Conservation (phyloP, 1,284 basidiomycete species). For the Melanopsichium pennsylvanicum region DNA sequence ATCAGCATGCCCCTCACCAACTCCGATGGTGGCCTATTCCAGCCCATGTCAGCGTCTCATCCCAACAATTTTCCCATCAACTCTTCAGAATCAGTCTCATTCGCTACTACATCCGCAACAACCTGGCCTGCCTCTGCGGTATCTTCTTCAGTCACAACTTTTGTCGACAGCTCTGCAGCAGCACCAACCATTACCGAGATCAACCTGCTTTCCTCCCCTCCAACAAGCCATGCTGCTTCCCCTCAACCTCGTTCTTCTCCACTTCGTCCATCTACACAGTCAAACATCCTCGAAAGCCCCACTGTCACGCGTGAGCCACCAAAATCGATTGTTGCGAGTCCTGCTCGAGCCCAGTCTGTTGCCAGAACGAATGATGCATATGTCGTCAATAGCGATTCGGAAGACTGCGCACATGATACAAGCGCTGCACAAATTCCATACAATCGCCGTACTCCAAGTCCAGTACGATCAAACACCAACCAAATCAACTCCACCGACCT, state of each 20-base stretch:
- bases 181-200: slow-evolving; percentile 23
- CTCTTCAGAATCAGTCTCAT: background rate
- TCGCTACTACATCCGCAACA: slow-evolving; percentile 3
- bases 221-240: slow-evolving; percentile 23
- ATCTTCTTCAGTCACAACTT: slow-evolving; percentile 12
- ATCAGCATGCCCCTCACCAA: slow-evolving; percentile 16
- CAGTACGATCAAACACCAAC: background rate
- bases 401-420: slow-evolving; percentile 9
- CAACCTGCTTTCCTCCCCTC: slow-evolving; percentile 27
- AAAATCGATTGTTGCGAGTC: background rate
- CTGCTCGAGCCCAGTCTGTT: background rate
- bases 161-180: slow-evolving; percentile 22
- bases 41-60: slow-evolving; percentile 16
- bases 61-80: background rate
- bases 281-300: slow-evolving; percentile 7
- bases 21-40: background rate
- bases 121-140: slow-evolving; percentile 27
- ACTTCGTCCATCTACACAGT: slow-evolving; percentile 6
- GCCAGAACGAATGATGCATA: background rate
- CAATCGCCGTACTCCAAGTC: slow-evolving; percentile 1
- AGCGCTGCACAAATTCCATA: background rate
- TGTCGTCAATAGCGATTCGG: slow-evolving; percentile 21
- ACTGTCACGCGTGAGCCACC: background rate
- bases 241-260: slow-evolving; percentile 17
- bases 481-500: background rate